These are phyloP conservation scores for Borovskyia barvae DNA, from an alignment of 208 protist species.

Conservation along the genomic window DNA sequence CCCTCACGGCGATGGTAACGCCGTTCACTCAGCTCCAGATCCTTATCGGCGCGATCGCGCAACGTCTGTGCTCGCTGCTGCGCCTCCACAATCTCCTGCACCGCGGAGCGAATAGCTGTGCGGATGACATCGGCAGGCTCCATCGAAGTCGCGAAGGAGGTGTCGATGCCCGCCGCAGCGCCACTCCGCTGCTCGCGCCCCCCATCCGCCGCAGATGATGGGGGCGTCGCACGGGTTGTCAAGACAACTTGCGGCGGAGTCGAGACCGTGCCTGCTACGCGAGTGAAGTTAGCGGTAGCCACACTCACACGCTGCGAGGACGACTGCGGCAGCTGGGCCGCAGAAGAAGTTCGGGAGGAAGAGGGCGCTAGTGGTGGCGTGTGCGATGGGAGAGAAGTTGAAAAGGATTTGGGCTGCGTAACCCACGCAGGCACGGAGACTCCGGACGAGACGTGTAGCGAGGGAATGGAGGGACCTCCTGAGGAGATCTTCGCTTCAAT, in stretches of 20 bases:
- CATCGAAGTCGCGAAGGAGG: constrained; percentile 1
- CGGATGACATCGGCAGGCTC: constrained; percentile 37
- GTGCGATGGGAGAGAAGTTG: no score
- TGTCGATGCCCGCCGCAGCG: not conserved
- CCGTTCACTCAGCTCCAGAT: constrained; percentile 29
- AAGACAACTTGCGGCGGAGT: constrained; percentile 19
- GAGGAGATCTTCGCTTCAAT: no score
- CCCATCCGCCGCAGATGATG: no score
- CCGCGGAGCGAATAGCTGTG: constrained; percentile 62
- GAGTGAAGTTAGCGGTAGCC: not conserved
- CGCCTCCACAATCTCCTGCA: constrained; percentile 55
- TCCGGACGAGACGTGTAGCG: no score
- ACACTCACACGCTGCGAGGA: not conserved
- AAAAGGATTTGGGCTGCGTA: no score
- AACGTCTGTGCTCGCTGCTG: constrained; percentile 32
- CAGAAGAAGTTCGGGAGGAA: constrained; percentile 2
- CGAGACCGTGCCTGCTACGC: not conserved
- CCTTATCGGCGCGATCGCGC: constrained; percentile 31
- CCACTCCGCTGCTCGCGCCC: no score
- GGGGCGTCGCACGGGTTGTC: constrained; percentile 1
- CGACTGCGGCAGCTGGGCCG: not conserved
- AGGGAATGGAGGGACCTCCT: no score
- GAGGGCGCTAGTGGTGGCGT: constrained; percentile 15
- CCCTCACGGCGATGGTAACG: constrained; percentile 29
- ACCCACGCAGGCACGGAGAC: no score